phyloP scores from a whole-genome alignment of 306 rosid genomes.

The Betula pendula region DNA sequence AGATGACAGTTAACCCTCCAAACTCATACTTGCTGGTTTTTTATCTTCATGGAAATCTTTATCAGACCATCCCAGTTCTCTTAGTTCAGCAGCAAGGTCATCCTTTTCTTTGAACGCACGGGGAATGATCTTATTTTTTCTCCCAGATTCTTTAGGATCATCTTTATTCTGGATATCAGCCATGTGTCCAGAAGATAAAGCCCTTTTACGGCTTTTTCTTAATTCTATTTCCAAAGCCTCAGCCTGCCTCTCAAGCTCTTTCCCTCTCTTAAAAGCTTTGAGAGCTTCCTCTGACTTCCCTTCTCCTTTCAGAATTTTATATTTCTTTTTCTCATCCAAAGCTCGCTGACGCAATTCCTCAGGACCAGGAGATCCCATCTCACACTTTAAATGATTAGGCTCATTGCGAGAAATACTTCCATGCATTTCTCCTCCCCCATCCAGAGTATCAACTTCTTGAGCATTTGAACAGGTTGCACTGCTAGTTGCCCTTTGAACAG shows the following conservation, averaged over 20 bases:
- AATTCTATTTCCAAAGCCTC: constrained; percentile 75
- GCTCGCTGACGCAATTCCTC: constrained; percentile 88
- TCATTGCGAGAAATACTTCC: constrained; percentile 44
- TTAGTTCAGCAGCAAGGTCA: constrained; percentile 79
- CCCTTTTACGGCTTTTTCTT: constrained; percentile 66
- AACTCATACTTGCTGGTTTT: constrained; percentile 50
- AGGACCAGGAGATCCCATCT: constrained; percentile 61
- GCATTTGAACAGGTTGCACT: constrained; percentile 50
- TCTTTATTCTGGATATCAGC: constrained; percentile 41
- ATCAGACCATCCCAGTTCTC: constrained; percentile 95
- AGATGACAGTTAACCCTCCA: constrained; percentile 85
- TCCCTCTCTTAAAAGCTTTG: constrained; percentile 86
- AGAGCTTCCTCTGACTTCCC: constrained; percentile 84
- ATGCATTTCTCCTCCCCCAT: constrained; percentile 40
- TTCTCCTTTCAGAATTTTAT: constrained; percentile 80
- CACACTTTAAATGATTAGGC: constrained; percentile 37
- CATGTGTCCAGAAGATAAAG: constrained; percentile 42
- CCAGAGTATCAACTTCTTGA: constrained; percentile 34
- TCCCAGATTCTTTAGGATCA: constrained; percentile 46
- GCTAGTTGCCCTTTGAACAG: constrained; percentile 36
- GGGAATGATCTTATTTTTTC: constrained; percentile 53
- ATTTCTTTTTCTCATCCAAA: constrained; percentile 76
- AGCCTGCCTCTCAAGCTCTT: constrained; percentile 98
- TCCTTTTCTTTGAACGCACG: constrained; percentile 55
- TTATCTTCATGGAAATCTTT: constrained; percentile 66